Base-by-base conservation (phyloP, 169 alveolate genomes). In the Ichthyophthirius multifiliis region DNA sequence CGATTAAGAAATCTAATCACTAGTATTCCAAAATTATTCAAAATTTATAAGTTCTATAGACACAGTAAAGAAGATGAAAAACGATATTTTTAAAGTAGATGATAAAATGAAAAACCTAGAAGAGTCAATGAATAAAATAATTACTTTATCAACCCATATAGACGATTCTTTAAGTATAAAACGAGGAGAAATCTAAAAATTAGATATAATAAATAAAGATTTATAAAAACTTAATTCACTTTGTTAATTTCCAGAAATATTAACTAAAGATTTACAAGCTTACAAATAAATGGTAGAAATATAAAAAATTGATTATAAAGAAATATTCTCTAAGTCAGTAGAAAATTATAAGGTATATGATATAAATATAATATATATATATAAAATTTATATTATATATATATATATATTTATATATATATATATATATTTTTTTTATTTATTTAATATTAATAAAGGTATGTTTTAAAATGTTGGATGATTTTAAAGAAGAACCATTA, bases 41-140 rank as follows among this genome's bases (percentile, higher is more conserved):
- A 94, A 94, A 80, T 96, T 96, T 89, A 90, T 96, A 13, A 75
- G 92, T 10, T 97, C 98, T 16, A 93, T 96, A 18, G 97, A 94
- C 65, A 86, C 96, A 6, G 89, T 96, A 9, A 76, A 86, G 47
- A 76, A 86, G 45, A 90, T 93, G 85, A 92, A 91, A 47, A 62
- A 75, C 18, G 85, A 79, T 67, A 79, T 79, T 31, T 65, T 75
- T 39, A 44, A 79, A 41, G 76, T 65, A 0, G 91, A 89, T 55
- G 74, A 62, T 35, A 89, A 89, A 43, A 65, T 89, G 10, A 78
- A 43, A n/a, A 45, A 45, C 15, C 75, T 85, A 9, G 73, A 67
- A 65, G 18, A 35, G 31, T 82, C 88, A 35, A 76, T 89, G 63
- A 63, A 62, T 16, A 46, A 48, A 31, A 85, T 89, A 9, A 67